Evolutionary conservation across 1,139 yeast species (phyloP).

Genomic region (Komagataea norvegica): DNA sequence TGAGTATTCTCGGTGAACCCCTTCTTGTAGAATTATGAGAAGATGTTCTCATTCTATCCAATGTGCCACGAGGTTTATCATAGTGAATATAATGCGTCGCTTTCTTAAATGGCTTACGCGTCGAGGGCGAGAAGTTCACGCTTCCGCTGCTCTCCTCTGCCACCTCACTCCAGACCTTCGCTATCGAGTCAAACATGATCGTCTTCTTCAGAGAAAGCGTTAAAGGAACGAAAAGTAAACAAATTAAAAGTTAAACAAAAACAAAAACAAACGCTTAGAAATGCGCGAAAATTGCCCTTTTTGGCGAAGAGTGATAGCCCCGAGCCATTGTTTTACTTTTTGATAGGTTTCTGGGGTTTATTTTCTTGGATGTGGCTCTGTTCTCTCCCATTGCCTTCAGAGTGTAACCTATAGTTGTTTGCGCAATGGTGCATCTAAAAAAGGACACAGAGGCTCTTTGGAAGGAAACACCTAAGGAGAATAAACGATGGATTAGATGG

Average conservation of each 20-base stretch:
- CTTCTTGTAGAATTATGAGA: neutral
- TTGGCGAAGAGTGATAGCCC: no score
- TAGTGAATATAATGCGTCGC: conserved; percentile 16
- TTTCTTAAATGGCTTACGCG: conserved; percentile 5
- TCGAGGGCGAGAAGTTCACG: conserved; percentile 17
- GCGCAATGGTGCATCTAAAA: no score
- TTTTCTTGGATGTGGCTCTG: no score
- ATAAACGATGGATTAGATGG: no score
- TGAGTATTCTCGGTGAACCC: conserved; percentile 20
- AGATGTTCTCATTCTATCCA: conserved; percentile 11
- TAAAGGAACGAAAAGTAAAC: neutral
- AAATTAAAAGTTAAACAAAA: neutral
- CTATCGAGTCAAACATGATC: conserved; percentile 20
- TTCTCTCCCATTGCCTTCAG: no score
- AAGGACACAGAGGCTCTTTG: no score
- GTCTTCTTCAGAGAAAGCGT: neutral
- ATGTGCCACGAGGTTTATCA: conserved; percentile 10
- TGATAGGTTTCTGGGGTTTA: no score
- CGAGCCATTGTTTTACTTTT: no score
- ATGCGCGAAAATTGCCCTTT: neutral
- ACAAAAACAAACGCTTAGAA: neutral
- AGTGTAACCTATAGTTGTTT: no score
- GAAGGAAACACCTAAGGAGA: no score
- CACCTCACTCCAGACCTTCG: conserved; percentile 24
- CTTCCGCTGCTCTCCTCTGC: conserved; percentile 16